A percentile compares a stretch with the other conserved stretches of the same genome.
Conservation (phyloP, 129 eudicot species). For the Lactuca sativa region DNA sequence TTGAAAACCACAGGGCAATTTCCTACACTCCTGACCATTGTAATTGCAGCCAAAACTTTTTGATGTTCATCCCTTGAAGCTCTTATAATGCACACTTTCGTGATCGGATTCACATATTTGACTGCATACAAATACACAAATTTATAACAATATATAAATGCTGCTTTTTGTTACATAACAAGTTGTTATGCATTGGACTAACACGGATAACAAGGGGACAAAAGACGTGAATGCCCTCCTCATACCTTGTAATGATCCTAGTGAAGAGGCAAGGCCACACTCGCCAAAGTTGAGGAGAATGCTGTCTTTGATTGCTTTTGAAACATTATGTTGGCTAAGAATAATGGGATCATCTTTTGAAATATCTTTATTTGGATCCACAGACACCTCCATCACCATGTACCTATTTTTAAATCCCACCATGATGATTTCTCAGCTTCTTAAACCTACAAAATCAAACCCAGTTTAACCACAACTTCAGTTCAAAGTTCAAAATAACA, state of each 20-base stretch:
- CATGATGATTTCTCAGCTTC: conserved; percentile 37
- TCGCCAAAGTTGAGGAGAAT: conserved; percentile 89
- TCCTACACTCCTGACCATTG: conserved; percentile 77
- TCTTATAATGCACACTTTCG: conserved; percentile 77
- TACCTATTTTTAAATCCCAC: conserved; percentile 90
- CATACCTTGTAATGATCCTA: conserved; percentile 74
- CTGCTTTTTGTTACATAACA: neutral
- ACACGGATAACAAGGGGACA: neutral
- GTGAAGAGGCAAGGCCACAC: conserved; percentile 85
- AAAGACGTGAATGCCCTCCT: neutral
- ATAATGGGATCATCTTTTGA: conserved; percentile 66
- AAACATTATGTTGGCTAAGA: conserved; percentile 65
- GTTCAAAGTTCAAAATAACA: neutral
- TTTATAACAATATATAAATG: neutral
- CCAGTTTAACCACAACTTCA: neutral
- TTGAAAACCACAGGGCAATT: conserved; percentile 83
- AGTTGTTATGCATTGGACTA: neutral
- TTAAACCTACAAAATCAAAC: conserved; percentile 22
- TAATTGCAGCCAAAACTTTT: conserved; percentile 84
- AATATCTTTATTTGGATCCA: conserved; percentile 76
- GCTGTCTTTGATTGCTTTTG: conserved; percentile 81
- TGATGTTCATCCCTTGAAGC: conserved; percentile 89
- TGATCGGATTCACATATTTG: conserved; percentile 84
- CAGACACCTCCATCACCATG: conserved; percentile 86
- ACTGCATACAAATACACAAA: conserved; percentile 47